Conservation (phyloP, 2,329 filamentous ascomycete genomes). For the Harringtonia aguacate region DNA sequence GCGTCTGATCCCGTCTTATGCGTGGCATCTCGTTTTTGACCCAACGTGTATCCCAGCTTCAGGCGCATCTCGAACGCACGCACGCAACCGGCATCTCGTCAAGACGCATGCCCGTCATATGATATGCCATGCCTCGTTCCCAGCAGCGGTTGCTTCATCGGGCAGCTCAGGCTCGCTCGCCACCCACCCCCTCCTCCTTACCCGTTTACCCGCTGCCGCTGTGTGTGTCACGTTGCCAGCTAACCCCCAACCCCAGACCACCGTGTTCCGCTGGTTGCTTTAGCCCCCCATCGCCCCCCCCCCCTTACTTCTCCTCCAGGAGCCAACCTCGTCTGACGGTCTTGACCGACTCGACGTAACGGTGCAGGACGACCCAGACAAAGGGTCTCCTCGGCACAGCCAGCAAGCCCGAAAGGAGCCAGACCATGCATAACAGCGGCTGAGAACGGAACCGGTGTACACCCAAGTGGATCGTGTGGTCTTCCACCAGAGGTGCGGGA, state of each 20-base stretch:
- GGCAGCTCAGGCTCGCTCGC: not conserved
- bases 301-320: too few relatives aligned
- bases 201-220: not conserved
- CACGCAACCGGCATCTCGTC: too few relatives aligned
- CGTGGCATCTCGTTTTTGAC: not conserved
- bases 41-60: too few relatives aligned
- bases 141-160: conserved; percentile 1
- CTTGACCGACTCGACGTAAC: conserved; percentile 9
- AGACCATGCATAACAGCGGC: not conserved
- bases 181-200: not conserved
- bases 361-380: conserved; percentile 4
- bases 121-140: not conserved
- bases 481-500: conserved; percentile 4
- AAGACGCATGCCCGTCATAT: conserved; percentile 5
- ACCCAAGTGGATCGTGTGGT: not conserved
- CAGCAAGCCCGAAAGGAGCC: not conserved
- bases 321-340: conserved; percentile 2
- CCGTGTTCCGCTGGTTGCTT: not conserved
- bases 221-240: not conserved
- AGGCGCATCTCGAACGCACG: too few relatives aligned
- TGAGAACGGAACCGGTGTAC: conserved; percentile 7
- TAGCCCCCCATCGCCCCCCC: not conserved
- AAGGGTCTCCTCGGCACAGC: too few relatives aligned
- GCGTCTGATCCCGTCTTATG: too few relatives aligned
- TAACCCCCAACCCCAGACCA: conserved; percentile 3